Percentiles rank a stretch among this genome's conserved stretches.
These are phyloP conservation scores for Thermothelomyces thermophilus DNA, from an alignment of 2,329 filamentous ascomycete genomes.

Conservation along the genomic window DNA sequence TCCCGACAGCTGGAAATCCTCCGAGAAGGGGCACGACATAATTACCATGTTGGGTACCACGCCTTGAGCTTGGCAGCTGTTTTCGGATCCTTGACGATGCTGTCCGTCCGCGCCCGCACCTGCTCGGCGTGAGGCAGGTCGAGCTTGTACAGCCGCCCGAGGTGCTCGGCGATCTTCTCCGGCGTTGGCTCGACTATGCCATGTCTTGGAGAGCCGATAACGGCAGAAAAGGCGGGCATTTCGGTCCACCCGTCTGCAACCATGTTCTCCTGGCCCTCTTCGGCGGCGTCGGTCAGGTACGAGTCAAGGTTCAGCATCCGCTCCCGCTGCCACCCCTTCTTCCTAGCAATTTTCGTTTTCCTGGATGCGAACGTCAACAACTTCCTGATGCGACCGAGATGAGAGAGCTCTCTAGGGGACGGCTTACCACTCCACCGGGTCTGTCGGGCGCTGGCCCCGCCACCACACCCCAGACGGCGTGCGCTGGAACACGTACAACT, in stretches of 20 bases:
- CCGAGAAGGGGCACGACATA: background rate
- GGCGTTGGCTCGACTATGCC: slow-evolving; percentile 29
- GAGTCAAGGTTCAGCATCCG: slow-evolving; percentile 40
- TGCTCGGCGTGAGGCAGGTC: slow-evolving; percentile 39
- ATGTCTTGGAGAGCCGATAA: slow-evolving; percentile 30
- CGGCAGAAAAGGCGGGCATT: slow-evolving; percentile 33
- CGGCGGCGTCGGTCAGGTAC: slow-evolving; percentile 30
- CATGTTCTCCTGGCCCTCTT: slow-evolving; percentile 34
- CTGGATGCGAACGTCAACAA: background rate
- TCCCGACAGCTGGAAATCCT: background rate
- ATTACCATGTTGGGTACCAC: slow-evolving; percentile 50
- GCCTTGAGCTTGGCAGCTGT: slow-evolving; percentile 49
- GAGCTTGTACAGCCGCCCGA: slow-evolving; percentile 32
- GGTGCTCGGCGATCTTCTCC: slow-evolving; percentile 32
- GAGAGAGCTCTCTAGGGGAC: background rate
- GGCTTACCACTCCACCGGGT: slow-evolving; percentile 34
- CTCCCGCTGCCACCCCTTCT: slow-evolving; percentile 43
- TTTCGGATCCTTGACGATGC: slow-evolving; percentile 44
- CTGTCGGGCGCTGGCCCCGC: slow-evolving; percentile 35
- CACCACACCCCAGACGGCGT: slow-evolving; percentile 41
- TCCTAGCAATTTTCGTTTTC: slow-evolving; percentile 22
- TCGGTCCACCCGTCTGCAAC: slow-evolving; percentile 45
- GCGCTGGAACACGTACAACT: slow-evolving; percentile 51
- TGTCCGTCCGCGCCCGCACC: slow-evolving; percentile 41
- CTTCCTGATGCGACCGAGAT: background rate